Base-by-base conservation (phyloP, 805 yeast species). In the Candida methanosorbosa region DNA sequence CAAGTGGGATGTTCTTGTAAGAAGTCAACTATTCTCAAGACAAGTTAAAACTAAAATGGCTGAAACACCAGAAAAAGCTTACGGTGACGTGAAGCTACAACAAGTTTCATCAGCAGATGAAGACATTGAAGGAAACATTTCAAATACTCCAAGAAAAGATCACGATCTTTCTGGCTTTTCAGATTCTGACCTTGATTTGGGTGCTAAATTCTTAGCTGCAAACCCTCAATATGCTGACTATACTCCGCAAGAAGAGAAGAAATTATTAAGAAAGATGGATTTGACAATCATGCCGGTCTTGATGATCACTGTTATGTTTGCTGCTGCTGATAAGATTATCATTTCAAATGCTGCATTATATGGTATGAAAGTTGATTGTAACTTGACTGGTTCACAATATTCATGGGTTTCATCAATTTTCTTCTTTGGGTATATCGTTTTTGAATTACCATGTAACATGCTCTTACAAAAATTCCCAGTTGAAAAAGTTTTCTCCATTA, bases 291-390 rank as follows among this genome's bases (percentile, higher is more conserved):
- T 70, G 43, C 73, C 79, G 1, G 39, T 71, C 33, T 60, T 74
- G 57, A 64, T 68, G 38, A 38, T 64, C 26, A 46, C 71, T 27
- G 71, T 70, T 50, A 63, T 70, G 16, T 52, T 68, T n/a, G 78
- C 72, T 48, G 72, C 61, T 45, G 67, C 75, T 70, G 82, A 76
- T 53, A 76, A 76, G 47, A 56, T 61, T 18, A 57, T 78, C 9
- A 64, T 63, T 35, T 60, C 72, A 15, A 65, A 65, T 34, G 78
- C 81, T 1, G 64, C 79, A 1, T 63, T 76, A 36, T 55, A 74
- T 64, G 81, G 81, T 4, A 45, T 77, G 20, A 51, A 64, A 35
- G 46, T 45, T 4, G 79, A 71, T 39, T 50, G 72, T 40, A 49
- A 63, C 17, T 66, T 77, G 71, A 34, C 42, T 17, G 73, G 74